Percentiles rank a stretch among this genome's conserved stretches.
phyloP scores from a whole-genome alignment of 1,139 yeast genomes.

The Diutina pseudorugosa region DNA sequence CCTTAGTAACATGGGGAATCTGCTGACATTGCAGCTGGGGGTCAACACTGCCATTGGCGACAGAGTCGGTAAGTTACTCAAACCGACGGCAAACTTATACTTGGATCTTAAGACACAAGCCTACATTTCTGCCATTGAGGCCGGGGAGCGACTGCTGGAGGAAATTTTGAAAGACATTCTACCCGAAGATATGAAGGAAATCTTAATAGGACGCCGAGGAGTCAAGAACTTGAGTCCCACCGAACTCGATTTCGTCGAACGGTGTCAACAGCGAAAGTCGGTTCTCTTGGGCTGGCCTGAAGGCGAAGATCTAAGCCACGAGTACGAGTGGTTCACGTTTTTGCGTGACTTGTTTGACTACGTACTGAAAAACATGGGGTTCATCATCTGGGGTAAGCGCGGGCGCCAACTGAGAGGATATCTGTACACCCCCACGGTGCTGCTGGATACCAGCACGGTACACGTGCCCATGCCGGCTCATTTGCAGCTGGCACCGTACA shows the following conservation, averaged over 20 bases:
- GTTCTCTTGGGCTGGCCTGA: constrained; percentile 39
- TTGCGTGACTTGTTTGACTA: constrained; percentile 67
- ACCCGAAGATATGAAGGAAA: constrained; percentile 50
- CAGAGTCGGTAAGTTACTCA: constrained; percentile 49
- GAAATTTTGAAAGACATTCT: constrained; percentile 70
- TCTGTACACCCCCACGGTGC: background rate
- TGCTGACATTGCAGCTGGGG: constrained; percentile 25
- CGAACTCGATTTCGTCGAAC: constrained; percentile 56
- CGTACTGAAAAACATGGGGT: constrained; percentile 62
- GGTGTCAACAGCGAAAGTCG: constrained; percentile 61
- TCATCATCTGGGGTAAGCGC: constrained; percentile 53
- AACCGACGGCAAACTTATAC: constrained; percentile 68
- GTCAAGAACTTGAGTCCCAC: constrained; percentile 42
- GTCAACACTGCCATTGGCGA: constrained; percentile 27
- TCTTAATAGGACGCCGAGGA: constrained; percentile 36
- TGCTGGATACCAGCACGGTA: background rate
- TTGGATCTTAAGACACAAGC: constrained; percentile 92
- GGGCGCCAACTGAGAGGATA: constrained; percentile 1
- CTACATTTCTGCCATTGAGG: constrained; percentile 75
- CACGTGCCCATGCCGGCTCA: constrained; percentile 4
- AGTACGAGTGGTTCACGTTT: constrained; percentile 66
- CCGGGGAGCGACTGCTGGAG: constrained; percentile 52
- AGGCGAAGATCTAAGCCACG: constrained; percentile 34
- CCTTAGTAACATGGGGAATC: constrained; percentile 26
- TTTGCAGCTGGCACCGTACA: background rate